Conservation (phyloP, 2,329 filamentous ascomycete genomes). For the Fusarium sp. region DNA sequence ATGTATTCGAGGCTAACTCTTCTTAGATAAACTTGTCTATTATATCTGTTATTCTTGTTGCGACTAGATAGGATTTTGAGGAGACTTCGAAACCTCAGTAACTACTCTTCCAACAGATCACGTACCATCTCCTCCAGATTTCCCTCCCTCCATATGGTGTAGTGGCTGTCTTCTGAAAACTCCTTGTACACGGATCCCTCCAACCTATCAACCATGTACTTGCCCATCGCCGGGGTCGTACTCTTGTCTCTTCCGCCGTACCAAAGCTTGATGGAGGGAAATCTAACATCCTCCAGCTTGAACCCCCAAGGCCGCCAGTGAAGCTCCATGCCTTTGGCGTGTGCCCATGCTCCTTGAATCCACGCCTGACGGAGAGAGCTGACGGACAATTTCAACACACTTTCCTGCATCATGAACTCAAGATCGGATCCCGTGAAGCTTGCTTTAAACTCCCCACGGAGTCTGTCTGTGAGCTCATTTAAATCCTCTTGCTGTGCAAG, state of each 20-base stretch:
- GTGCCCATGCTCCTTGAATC: not conserved
- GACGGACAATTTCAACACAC: not conserved
- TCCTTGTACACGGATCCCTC: not conserved
- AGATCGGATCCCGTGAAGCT: not conserved
- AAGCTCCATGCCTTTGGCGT: not conserved
- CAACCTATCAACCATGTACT: not conserved
- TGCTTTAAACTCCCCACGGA: not conserved
- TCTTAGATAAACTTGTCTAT: too few relatives aligned
- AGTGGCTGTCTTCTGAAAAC: not conserved
- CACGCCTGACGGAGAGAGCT: not conserved
- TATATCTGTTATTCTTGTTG: too few relatives aligned
- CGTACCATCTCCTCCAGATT: not conserved
- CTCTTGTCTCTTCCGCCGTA: not conserved
- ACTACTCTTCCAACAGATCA: not conserved
- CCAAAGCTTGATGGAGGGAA: not conserved
- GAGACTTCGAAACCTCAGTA: rapidly evolving
- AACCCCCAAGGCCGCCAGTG: not conserved
- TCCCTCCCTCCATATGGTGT: not conserved
- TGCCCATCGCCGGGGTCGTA: not conserved
- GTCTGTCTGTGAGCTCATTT: too few relatives aligned
- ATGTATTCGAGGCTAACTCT: too few relatives aligned
- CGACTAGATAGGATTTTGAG: not conserved
- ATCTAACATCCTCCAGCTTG: not conserved
- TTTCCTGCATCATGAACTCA: not conserved
- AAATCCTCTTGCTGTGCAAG: not conserved